phyloP scores from a whole-genome alignment of 306 rosid species.

The Medicago truncatula region MtrunA17r5.0-ANR NC_053046.1:30440001-30440500 shows the following conservation, averaged over 20 bases:
- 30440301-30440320: background rate
- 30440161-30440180: conserved; percentile 61
- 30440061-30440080: background rate
- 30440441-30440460: background rate
- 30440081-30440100: conserved; percentile 10
- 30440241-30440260: background rate
- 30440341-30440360: background rate
- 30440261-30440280: background rate
- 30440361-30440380: background rate
- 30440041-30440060: background rate
- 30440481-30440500: background rate
- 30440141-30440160: conserved; percentile 50
- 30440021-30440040: conserved; percentile 44
- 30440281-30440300: background rate
- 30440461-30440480: background rate
- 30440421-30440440: background rate
- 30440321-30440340: no score
- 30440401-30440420: background rate
- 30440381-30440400: background rate
- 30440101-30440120: conserved; percentile 40
- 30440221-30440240: conserved; percentile 17
- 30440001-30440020: background rate
- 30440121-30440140: conserved; percentile 48
- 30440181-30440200: conserved; percentile 64
- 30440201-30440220: conserved; percentile 73